Percentiles rank a stretch among this genome's conserved stretches.
Evolutionary conservation across 495 filamentous ascomycete species (phyloP).

Genomic region (Aspergillus haitiensis): DNA sequence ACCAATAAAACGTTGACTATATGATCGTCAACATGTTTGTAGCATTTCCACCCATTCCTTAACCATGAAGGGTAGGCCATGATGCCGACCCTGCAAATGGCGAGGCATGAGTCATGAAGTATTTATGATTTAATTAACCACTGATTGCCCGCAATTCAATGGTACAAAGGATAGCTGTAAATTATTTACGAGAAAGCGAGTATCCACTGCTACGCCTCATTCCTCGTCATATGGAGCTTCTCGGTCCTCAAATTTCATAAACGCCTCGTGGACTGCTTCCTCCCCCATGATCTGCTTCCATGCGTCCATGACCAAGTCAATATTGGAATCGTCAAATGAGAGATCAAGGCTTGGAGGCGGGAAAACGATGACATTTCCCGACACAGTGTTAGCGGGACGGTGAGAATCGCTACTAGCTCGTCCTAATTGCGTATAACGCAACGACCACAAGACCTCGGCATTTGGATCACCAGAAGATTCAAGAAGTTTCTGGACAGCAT

Average conservation of each 20-base stretch:
- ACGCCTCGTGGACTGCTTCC: constrained; percentile 47
- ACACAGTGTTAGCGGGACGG: constrained; percentile 23
- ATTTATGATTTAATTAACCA: background rate
- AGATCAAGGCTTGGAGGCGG: constrained; percentile 60
- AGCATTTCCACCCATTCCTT: no score
- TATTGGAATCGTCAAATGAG: constrained; percentile 64
- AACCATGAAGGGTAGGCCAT: no score
- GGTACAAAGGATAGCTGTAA: background rate
- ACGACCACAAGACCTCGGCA: constrained; percentile 55
- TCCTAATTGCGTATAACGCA: constrained; percentile 60
- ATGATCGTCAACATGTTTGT: no score
- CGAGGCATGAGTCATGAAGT: no score
- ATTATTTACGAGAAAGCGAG: constrained; percentile 1
- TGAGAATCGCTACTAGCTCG: constrained; percentile 22
- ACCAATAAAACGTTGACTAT: no score
- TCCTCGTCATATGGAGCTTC: constrained; percentile 37
- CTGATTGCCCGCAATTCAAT: constrained; percentile 9
- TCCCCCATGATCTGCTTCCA: constrained; percentile 64
- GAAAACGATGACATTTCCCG: constrained; percentile 41
- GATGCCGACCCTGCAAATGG: no score
- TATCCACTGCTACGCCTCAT: constrained; percentile 4
- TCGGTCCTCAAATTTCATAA: constrained; percentile 62
- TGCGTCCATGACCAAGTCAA: constrained; percentile 60
- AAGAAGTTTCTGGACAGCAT: constrained; percentile 58
- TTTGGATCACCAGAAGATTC: constrained; percentile 32